A percentile compares a stretch with the other conserved stretches of the same genome.
These are phyloP conservation scores for Curvularia eragrostidis DNA, from an alignment of 2,329 filamentous ascomycete genomes.

Conservation along the genomic window DNA sequence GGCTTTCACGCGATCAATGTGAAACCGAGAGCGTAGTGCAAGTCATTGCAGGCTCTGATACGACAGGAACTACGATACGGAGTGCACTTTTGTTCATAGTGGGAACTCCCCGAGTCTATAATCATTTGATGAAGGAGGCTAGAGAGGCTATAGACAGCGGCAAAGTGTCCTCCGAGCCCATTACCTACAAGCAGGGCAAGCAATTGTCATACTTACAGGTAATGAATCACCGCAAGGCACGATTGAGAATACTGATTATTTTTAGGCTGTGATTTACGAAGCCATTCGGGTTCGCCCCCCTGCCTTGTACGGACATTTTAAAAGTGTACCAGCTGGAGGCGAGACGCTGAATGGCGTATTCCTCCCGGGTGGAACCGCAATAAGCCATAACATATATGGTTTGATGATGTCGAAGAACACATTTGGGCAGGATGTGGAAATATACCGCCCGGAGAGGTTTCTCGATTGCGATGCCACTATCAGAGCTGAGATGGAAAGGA, in stretches of 20 bases:
- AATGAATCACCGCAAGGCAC: too few species aligned
- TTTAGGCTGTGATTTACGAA: too few species aligned
- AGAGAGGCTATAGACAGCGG: not conserved
- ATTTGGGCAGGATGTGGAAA: constrained; percentile 1
- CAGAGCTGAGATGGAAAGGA: not conserved
- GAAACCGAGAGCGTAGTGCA: constrained; percentile 15
- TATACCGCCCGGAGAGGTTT: constrained; percentile 8
- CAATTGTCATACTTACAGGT: constrained; percentile 24
- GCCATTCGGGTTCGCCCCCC: too few species aligned
- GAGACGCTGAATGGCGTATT: too few species aligned
- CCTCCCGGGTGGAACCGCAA: too few species aligned
- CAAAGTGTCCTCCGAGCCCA: constrained; percentile 10
- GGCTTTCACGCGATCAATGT: constrained; percentile 16
- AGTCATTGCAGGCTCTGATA: constrained; percentile 20
- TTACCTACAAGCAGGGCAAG: constrained; percentile 11
- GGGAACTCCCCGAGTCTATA: constrained; percentile 10
- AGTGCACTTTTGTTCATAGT: too few species aligned
- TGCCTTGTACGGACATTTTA: too few species aligned
- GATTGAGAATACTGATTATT: too few species aligned
- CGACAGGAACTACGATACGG: constrained; percentile 4
- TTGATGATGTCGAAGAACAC: not conserved
- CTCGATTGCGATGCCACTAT: not conserved
- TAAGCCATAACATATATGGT: too few species aligned
- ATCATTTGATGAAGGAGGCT: constrained; percentile 4
- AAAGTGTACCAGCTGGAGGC: too few species aligned